These are phyloP conservation scores for Lipomyces chichibuensis DNA, from an alignment of 805 yeast species.

Conservation along the genomic window DNA sequence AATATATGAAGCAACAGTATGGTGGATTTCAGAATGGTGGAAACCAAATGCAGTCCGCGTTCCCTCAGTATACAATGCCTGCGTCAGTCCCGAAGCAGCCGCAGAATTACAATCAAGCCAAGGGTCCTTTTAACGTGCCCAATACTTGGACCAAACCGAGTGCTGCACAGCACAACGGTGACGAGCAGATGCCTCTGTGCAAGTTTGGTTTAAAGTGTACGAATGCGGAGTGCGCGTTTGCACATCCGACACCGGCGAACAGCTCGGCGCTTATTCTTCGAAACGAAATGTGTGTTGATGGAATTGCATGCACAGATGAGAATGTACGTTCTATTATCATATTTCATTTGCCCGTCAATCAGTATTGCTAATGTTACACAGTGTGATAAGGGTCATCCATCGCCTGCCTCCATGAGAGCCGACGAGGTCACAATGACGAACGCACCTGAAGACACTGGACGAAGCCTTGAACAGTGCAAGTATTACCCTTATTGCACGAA, in stretches of 20 bases:
- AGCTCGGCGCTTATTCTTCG: slow-evolving; percentile 68
- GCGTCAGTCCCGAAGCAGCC: neutral
- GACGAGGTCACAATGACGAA: neutral
- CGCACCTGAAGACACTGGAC: neutral
- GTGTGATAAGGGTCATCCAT: slow-evolving; percentile 82
- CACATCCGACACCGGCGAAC: slow-evolving; percentile 89
- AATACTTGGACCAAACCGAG: slow-evolving; percentile 37
- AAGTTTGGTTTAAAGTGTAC: slow-evolving; percentile 76
- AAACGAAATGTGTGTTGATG: slow-evolving; percentile 75
- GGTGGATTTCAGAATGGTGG: neutral
- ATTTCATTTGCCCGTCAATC: neutral
- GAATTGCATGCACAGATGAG: slow-evolving; percentile 62
- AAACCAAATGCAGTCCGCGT: slow-evolving; percentile 1
- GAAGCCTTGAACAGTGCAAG: slow-evolving; percentile 75
- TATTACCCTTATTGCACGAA: slow-evolving; percentile 78
- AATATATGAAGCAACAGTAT: neutral
- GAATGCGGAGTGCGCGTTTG: slow-evolving; percentile 81
- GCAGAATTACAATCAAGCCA: neutral
- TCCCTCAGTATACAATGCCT: neutral
- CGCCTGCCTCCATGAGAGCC: slow-evolving; percentile 52
- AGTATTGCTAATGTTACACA: slow-evolving; percentile 30
- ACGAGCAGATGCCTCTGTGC: slow-evolving; percentile 59
- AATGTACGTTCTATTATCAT: slow-evolving; percentile 2
- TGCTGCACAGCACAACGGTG: neutral
- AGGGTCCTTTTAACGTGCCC: neutral